Evolutionary conservation across 257 asterid species (phyloP).

Genomic region (Solanum paucissectum): DNA sequence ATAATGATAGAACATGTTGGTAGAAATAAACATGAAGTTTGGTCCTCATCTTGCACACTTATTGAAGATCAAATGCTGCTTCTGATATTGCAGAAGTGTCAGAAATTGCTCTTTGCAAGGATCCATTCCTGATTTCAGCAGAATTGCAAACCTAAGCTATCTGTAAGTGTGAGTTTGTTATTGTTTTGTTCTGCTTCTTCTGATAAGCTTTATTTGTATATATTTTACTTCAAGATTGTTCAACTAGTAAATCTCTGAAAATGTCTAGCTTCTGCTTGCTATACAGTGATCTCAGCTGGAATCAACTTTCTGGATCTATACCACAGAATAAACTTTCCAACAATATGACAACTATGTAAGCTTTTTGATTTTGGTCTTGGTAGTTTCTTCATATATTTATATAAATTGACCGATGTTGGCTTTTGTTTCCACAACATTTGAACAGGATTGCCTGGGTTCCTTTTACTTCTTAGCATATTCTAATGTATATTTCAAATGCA

Average conservation of each 20-base stretch:
- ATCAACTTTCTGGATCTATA: conserved; percentile 27
- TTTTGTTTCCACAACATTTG: not conserved
- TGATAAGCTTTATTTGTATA: not conserved
- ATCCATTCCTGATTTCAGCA: conserved; percentile 32
- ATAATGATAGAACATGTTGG: not conserved
- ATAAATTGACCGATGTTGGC: not conserved
- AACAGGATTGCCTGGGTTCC: not conserved
- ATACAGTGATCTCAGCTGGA: conserved; percentile 39
- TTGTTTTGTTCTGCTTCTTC: not conserved
- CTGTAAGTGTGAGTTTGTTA: conserved; percentile 17
- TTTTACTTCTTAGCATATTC: not conserved
- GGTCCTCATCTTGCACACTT: not conserved
- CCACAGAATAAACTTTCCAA: conserved; percentile 19
- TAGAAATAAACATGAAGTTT: not conserved
- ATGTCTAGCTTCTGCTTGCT: not conserved
- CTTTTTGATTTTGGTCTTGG: not conserved
- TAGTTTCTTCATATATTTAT: not conserved
- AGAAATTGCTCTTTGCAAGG: conserved; percentile 41
- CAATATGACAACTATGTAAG: conserved; percentile 35
- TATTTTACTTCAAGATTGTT: not conserved
- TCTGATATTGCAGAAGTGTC: conserved; percentile 30
- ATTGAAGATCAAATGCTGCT: not conserved
- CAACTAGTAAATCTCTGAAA: not conserved
- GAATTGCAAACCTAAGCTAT: conserved; percentile 22
- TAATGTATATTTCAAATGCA: not conserved